Evolutionary conservation across 352 stramenopile genomes (phyloP), one percentile per base, ranked within the genome.

Genomic region (Thalassiosira livingstoniorum): DNA sequence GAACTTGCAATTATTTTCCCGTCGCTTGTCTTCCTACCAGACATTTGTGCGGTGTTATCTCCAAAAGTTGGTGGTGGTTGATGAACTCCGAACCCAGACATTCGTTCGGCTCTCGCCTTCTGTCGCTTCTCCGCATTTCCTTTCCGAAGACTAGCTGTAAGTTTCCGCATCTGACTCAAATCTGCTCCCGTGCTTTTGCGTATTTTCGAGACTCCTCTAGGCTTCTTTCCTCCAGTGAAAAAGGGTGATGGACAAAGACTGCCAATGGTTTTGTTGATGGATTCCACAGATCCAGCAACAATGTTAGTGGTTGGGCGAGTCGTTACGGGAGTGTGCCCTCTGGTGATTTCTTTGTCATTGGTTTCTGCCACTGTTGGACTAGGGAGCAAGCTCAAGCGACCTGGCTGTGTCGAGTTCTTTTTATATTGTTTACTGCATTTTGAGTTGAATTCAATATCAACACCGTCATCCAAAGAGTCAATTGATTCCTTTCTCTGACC

Each of bases 171-270:
- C 43, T 74, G 71, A 10, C 51, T 45, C 10, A 87, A 23, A n/a
- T 82, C 79, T 5, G 55, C 80, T 61, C 67, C 73, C 60, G 82
- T 42, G 34, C 60, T 80, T 65, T 82, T 82, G 11, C 74, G 73
- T 0, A 75, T 32, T 54, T 47, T 45, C 25, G 37, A 37, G 7
- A 53, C 60, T 32, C 29, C 57, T 58, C 60, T 63, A 35, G 31
- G 35, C 39, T 80, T 87, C 65, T 87, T 79, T 11, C 73, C 68
- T 18, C 67, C 76, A n/a, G 79, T 13, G 45, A 87, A 87, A 15
- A 67, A 79, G 15, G 80, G 80, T 0, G 80, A 87, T n/a, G 75
- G 80, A 23, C 80, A 73, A 21, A 87, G 69, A 45, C 45, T 73
- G 62, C 32, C 62, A 18, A 63, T 65, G 70, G 70, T 71, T 70